phyloP scores from a whole-genome alignment of 495 filamentous ascomycete species.

The Pseudotulostoma volvatum region DNA sequence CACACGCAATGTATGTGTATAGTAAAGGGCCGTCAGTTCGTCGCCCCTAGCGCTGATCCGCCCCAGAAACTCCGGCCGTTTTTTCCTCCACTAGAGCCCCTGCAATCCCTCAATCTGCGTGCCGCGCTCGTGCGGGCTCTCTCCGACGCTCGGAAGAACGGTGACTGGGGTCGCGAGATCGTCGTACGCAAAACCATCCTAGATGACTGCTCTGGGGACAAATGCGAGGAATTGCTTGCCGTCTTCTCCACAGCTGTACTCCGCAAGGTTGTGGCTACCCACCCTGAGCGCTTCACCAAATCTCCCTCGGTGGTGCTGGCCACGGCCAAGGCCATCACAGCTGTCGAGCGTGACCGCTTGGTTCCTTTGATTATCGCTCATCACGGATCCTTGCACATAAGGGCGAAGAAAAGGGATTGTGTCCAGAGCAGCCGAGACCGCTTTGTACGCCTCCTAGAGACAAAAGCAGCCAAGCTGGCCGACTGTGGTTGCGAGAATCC shows the following conservation, averaged over 20 bases:
- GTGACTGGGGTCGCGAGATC: slow-evolving; percentile 57
- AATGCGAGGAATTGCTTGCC: slow-evolving; percentile 62
- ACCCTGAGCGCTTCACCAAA: slow-evolving; percentile 16
- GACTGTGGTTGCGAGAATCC: slow-evolving; percentile 12
- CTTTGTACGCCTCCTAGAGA: slow-evolving; percentile 42
- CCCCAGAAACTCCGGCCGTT: slow-evolving; percentile 69
- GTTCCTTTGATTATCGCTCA: slow-evolving; percentile 57
- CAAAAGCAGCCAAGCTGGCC: slow-evolving; percentile 31
- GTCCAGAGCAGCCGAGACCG: slow-evolving; percentile 37
- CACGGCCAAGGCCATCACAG: slow-evolving; percentile 35
- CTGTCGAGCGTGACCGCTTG: slow-evolving; percentile 41
- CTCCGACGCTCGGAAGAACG: slow-evolving; percentile 72
- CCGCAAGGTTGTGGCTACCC: slow-evolving; percentile 43
- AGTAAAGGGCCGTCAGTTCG: too few relatives aligned
- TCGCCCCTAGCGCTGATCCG: slow-evolving; percentile 6
- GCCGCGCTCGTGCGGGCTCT: slow-evolving; percentile 65
- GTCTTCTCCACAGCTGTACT: slow-evolving; percentile 67
- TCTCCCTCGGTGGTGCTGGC: slow-evolving; percentile 43
- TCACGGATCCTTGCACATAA: slow-evolving; percentile 40
- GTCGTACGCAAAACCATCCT: slow-evolving; percentile 78
- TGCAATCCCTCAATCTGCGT: slow-evolving; percentile 78
- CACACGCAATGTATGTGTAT: slow-evolving; percentile 51
- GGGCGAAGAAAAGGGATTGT: slow-evolving; percentile 23
- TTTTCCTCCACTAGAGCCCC: slow-evolving; percentile 71
- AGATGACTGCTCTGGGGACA: slow-evolving; percentile 77